Conservation (phyloP, 768 basidiomycete species). For the Lactarius psammicola region DNA sequence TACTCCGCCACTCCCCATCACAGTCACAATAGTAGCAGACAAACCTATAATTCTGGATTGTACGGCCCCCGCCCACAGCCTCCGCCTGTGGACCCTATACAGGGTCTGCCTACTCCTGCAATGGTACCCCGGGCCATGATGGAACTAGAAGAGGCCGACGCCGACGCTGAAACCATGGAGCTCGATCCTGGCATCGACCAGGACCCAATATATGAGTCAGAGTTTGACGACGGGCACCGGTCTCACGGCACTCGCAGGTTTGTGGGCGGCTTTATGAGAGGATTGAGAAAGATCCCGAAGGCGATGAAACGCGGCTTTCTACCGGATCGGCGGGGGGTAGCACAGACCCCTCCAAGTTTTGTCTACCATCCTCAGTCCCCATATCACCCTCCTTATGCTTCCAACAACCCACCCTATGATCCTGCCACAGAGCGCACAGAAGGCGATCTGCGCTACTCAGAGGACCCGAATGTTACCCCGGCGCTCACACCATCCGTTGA, state of each 20-base stretch:
- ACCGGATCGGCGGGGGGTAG: constrained; percentile 8
- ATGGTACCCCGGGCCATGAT: neutral
- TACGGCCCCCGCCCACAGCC: constrained; percentile 26
- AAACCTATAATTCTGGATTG: constrained; percentile 10
- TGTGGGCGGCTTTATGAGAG: constrained; percentile 26
- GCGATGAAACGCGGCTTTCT: constrained; percentile 24
- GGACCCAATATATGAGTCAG: neutral
- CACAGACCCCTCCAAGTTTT: constrained; percentile 10
- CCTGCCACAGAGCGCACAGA: constrained; percentile 12
- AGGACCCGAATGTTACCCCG: constrained; percentile 21
- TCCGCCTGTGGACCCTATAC: constrained; percentile 9
- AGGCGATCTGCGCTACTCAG: constrained; percentile 17
- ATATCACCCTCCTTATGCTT: neutral
- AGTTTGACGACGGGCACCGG: constrained; percentile 9
- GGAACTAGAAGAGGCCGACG: constrained; percentile 20
- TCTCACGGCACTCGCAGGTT: constrained; percentile 17
- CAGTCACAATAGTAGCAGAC: constrained; percentile 24
- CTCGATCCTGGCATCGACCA: constrained; percentile 14
- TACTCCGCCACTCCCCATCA: constrained; percentile 14
- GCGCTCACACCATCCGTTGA: constrained; percentile 1
- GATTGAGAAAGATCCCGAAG: constrained; percentile 23
- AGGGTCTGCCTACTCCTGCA: constrained; percentile 10
- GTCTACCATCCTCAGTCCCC: constrained; percentile 3
- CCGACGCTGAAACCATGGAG: constrained; percentile 21
- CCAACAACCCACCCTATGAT: constrained; percentile 17